Evolutionary conservation across 257 asterid genomes (phyloP).

Genomic region (Jasminum sambac): DNA sequence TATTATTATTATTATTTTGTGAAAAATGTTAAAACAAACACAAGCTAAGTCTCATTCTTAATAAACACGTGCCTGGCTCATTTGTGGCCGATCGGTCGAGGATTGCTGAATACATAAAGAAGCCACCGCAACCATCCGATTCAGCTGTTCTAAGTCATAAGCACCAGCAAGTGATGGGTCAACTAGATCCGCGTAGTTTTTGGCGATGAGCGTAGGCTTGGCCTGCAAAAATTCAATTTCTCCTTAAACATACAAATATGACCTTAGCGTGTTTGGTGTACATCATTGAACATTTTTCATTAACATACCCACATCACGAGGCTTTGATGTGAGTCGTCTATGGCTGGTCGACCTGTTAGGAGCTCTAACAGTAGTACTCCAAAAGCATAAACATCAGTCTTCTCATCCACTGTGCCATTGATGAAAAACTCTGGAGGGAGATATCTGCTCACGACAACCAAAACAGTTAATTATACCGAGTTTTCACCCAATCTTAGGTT

Average conservation of each 20-base stretch:
- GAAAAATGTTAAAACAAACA: too few species aligned
- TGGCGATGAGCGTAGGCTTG: constrained; percentile 61
- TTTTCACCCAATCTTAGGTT: not conserved
- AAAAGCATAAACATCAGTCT: constrained; percentile 89
- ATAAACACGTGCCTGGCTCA: constrained; percentile 73
- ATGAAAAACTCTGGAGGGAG: constrained; percentile 96
- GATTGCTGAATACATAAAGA: constrained; percentile 71
- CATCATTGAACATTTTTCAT: not conserved
- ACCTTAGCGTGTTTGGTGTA: not conserved
- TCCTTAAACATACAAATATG: not conserved
- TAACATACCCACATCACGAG: constrained; percentile 92
- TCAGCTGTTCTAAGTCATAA: constrained; percentile 64
- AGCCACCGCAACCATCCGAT: constrained; percentile 60
- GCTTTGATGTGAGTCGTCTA: constrained; percentile 69
- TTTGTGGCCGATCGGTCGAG: constrained; percentile 74
- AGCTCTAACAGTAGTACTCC: constrained; percentile 85
- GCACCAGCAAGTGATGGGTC: constrained; percentile 67
- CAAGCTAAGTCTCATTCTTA: not conserved
- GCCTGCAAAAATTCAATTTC: constrained; percentile 51
- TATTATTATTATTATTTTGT: too few species aligned
- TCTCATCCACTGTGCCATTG: constrained; percentile 89
- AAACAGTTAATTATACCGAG: constrained; percentile 3
- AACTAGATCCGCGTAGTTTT: constrained; percentile 45
- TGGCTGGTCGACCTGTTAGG: constrained; percentile 85
- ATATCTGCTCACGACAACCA: constrained; percentile 51